Percentiles rank a stretch among this genome's conserved stretches.
Evolutionary conservation across 106 monocot genomes (phyloP).

Genomic region (Dactylorhiza incarnata): DNA sequence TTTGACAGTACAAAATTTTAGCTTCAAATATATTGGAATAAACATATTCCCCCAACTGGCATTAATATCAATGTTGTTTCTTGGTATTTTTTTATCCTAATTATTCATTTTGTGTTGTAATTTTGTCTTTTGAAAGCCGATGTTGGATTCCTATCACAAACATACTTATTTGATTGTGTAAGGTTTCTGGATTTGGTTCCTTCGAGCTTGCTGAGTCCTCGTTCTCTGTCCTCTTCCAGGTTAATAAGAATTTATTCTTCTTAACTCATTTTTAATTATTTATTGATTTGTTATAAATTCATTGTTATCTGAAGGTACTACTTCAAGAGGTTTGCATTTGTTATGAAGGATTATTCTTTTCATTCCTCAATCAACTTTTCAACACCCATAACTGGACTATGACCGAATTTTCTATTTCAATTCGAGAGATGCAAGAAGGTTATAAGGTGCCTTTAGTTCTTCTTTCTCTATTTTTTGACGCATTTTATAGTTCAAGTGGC

Average conservation of each 20-base stretch:
- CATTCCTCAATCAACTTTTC: slow-evolving; percentile 92
- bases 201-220: slow-evolving; percentile 74
- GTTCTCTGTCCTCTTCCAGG: slow-evolving; percentile 80
- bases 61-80: background rate
- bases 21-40: background rate
- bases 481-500: background rate
- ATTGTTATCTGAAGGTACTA: slow-evolving; percentile 43
- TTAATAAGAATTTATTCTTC: slow-evolving; percentile 9
- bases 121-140: slow-evolving; percentile 82
- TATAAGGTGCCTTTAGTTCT: slow-evolving; percentile 45
- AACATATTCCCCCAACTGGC: background rate
- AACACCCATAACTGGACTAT: slow-evolving; percentile 97
- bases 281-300: background rate
- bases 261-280: background rate
- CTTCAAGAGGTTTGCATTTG: slow-evolving; percentile 60
- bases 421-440: slow-evolving; percentile 91
- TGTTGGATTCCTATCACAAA: slow-evolving; percentile 95
- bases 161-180: slow-evolving; percentile 70
- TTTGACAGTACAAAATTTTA: slow-evolving; percentile 8
- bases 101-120: background rate
- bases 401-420: slow-evolving; percentile 93
- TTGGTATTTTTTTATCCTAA: background rate
- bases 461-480: background rate
- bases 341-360: slow-evolving; percentile 70
- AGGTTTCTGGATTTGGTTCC: slow-evolving; percentile 83